A percentile compares a stretch with the other conserved stretches of the same genome.
Evolutionary conservation across 306 rosid genomes (phyloP).

Genomic region (Casuarina glauca): DNA sequence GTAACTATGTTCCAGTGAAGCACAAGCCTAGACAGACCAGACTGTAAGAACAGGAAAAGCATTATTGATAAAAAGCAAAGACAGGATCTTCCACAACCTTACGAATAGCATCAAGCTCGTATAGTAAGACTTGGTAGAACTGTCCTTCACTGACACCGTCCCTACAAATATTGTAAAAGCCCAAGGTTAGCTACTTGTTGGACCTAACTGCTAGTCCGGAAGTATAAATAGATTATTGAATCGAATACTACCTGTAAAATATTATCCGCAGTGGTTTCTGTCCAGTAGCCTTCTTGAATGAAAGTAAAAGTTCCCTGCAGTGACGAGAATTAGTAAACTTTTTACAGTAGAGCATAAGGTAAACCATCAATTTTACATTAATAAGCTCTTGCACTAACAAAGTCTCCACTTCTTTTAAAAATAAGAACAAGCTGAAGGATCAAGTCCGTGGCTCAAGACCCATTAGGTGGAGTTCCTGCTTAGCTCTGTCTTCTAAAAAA

Average conservation of each 20-base stretch:
- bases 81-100: slow-evolving; percentile 39
- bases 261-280: slow-evolving; percentile 52
- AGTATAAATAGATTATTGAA: background rate
- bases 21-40: slow-evolving; percentile 55
- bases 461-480: background rate
- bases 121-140: slow-evolving; percentile 73
- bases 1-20: slow-evolving; percentile 72
- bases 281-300: slow-evolving; percentile 55
- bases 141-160: slow-evolving; percentile 80
- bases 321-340: slow-evolving; percentile 14
- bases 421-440: no score
- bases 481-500: background rate
- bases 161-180: slow-evolving; percentile 30
- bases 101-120: slow-evolving; percentile 75
- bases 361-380: background rate
- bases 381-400: background rate
- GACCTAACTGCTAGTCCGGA: background rate
- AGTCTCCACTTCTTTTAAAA: no score
- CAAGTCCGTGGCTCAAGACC: no score
- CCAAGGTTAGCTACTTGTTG: slow-evolving; percentile 6
- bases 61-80: background rate
- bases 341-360: background rate
- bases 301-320: slow-evolving; percentile 57
- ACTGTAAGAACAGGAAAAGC: slow-evolving; percentile 14
- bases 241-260: slow-evolving; percentile 42